A percentile compares a stretch with the other conserved stretches of the same genome.
Conservation (phyloP, 78 protist species). For the Dictyostelium citrinum region DNA sequence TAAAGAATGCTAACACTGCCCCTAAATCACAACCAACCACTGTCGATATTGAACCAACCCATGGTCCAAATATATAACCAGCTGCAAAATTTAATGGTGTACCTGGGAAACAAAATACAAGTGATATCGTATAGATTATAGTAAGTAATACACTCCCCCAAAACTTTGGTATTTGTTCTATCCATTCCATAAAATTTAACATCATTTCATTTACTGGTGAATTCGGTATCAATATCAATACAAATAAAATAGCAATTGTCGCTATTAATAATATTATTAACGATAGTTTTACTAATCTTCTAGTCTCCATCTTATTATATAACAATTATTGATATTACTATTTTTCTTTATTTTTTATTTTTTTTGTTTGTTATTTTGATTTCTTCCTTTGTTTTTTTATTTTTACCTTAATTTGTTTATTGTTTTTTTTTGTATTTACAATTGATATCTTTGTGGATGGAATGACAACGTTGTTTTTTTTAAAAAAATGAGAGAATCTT, state of each 20-base stretch:
- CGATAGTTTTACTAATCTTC: not conserved
- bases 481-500: too few relatives aligned
- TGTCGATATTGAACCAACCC: constrained; percentile 35
- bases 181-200: constrained; percentile 20
- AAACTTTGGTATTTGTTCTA: not conserved
- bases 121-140: constrained; percentile 29
- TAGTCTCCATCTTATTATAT: not conserved
- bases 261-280: not conserved
- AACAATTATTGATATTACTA: not conserved
- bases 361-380: not conserved
- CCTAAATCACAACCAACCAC: constrained; percentile 69
- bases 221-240: constrained; percentile 49
- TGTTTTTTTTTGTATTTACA: not conserved
- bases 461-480: not conserved
- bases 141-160: constrained; percentile 57
- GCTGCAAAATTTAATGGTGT: constrained; percentile 75
- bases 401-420: not conserved
- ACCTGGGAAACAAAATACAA: constrained; percentile 69
- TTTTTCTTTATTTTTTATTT: not conserved
- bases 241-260: constrained; percentile 22
- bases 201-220: constrained; percentile 56
- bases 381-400: not conserved
- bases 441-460: not conserved
- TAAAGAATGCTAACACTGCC: constrained; percentile 49
- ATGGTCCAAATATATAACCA: constrained; percentile 58